These are phyloP conservation scores for Trichoderma semiorbis DNA, from an alignment of 2,329 filamentous ascomycete species.

Conservation along the genomic window DNA sequence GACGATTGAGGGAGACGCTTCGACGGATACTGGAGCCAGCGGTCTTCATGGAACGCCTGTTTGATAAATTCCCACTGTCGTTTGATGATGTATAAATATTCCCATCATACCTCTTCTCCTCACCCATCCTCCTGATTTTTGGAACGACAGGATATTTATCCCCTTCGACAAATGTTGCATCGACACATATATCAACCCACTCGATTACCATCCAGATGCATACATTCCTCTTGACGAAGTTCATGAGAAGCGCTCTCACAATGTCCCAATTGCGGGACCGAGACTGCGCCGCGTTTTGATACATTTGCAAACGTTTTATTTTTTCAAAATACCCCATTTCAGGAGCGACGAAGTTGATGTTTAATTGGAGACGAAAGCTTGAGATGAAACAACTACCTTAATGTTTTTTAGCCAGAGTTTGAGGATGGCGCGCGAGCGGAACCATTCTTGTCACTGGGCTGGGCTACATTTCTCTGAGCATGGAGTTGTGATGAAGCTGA, in stretches of 20 bases:
- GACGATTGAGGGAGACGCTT: slow-evolving; percentile 87
- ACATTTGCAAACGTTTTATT: slow-evolving; percentile 8
- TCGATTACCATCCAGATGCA: neutral
- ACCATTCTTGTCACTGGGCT: neutral
- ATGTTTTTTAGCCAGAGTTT: neutral
- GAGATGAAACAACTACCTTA: neutral
- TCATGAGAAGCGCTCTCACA: slow-evolving; percentile 16
- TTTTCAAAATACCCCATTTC: slow-evolving; percentile 20
- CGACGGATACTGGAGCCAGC: slow-evolving; percentile 59
- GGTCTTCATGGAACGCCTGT: slow-evolving; percentile 26
- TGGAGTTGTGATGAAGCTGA: neutral
- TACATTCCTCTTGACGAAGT: slow-evolving; percentile 13
- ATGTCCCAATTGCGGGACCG: neutral
- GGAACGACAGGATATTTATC: neutral
- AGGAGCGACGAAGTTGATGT: slow-evolving; percentile 10
- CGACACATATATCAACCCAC: neutral
- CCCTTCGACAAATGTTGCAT: slow-evolving; percentile 13
- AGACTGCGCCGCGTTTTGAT: slow-evolving; percentile 16
- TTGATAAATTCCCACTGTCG: slow-evolving; percentile 24
- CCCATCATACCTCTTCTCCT: neutral
- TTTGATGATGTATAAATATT: neutral
- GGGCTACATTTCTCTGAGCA: neutral
- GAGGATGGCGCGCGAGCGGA: neutral
- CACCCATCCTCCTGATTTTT: neutral
- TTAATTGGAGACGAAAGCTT: neutral